These are phyloP conservation scores for Trametes cubensis DNA, from an alignment of 768 basidiomycete species.

Conservation along the genomic window DNA sequence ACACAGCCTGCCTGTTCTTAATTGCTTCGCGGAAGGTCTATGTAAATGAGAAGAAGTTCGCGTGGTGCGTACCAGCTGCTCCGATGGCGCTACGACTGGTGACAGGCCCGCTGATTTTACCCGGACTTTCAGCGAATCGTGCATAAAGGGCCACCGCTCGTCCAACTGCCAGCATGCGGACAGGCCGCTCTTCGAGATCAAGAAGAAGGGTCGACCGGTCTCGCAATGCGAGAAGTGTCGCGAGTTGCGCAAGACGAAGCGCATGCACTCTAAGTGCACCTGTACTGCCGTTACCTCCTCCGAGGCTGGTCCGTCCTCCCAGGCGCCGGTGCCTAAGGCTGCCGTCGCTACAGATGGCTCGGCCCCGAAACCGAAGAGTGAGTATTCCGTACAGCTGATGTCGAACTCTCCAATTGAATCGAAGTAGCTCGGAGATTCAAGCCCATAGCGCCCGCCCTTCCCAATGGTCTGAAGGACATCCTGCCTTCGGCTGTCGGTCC, in stretches of 20 bases:
- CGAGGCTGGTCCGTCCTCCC: conserved; percentile 30
- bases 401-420: no score
- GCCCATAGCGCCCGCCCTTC: conserved; percentile 70
- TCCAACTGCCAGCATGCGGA: conserved; percentile 86
- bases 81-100: background rate
- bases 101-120: conserved; percentile 21
- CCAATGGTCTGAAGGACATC: conserved; percentile 70
- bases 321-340: background rate
- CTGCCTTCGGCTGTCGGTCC: conserved; percentile 25
- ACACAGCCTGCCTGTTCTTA: background rate
- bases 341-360: background rate
- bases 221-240: conserved; percentile 89
- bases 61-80: conserved; percentile 54
- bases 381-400: conserved; percentile 3
- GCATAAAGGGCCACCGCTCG: conserved; percentile 94
- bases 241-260: conserved; percentile 76
- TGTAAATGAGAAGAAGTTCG: conserved; percentile 72
- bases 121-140: conserved; percentile 66
- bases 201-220: conserved; percentile 90
- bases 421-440: conserved; percentile 70
- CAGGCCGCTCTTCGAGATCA: conserved; percentile 89
- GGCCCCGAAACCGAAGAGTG: conserved; percentile 43
- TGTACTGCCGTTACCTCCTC: conserved; percentile 40
- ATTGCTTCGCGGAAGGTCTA: conserved; percentile 50
- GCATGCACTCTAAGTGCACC: conserved; percentile 80